Evolutionary conservation across 768 basidiomycete genomes (phyloP), one percentile per base, ranked within the genome.

Genomic region (Lentinula edodes): DNA sequence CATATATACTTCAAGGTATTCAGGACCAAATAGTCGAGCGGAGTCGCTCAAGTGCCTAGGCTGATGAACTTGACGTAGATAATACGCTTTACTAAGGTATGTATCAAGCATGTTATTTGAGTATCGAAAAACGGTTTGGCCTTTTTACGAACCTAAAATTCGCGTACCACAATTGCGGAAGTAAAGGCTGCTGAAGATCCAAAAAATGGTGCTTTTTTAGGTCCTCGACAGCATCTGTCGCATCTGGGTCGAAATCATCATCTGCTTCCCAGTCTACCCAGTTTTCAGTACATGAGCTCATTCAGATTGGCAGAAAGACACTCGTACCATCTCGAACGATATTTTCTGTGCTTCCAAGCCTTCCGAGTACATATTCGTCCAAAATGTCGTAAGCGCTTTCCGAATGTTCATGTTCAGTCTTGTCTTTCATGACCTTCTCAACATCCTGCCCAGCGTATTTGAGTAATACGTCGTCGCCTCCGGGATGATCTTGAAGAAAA

Each of bases 1-100:
- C 1, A 32, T 39, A 69, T 77, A 41, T 62, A 88, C 90, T 83
- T 99, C 96, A 36, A 97, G 85, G 61, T 87, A 80, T 45, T 82
- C 77, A 1, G 89, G 86, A 12, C 88, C 91, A 71, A 99, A 98
- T 62, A 99, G 77, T 65, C 93, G 86, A 2, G 95, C 95, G 16
- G 91, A 88, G 56, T 92, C 81, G 6, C 84, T 74, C 57, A 95
- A 73, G 72, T 95, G 95, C 46, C 97, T 84, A 1, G 97, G 96
- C 72, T 98, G 95, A 73, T 99, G 97, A 0, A 99, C 92, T 73
- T 99, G 97, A 67, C 93, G 84, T 54, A 99, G 79, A 71, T 99
- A 99, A 73, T 95, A 98, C 3, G 90, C 85, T 79, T 99, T 99
- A 70, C 91, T 92, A 52, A 34, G 32, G 41, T 23, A 23, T 23